Conservation (phyloP, 345 rosid species). For the Gossypium herbaceum region DNA sequence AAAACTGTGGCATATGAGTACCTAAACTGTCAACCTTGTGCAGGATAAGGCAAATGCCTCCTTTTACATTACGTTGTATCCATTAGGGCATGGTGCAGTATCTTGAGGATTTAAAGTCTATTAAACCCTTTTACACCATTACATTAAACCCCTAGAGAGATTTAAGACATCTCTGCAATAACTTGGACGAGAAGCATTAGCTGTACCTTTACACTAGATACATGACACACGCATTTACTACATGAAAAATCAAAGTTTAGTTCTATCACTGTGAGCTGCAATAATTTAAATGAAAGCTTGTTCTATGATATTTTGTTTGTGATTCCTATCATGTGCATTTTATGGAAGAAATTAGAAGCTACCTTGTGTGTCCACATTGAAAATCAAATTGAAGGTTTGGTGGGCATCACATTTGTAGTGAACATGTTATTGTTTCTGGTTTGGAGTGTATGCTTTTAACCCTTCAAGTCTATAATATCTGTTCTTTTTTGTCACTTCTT, state of each 20-base stretch:
- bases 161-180: slow-evolving; percentile 8
- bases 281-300: not conserved
- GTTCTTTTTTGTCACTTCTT: slow-evolving; percentile 1
- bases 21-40: not conserved
- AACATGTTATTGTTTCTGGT: not conserved
- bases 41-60: not conserved
- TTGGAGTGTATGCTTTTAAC: not conserved
- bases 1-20: slow-evolving; percentile 4
- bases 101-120: not conserved
- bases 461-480: not conserved
- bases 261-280: not conserved
- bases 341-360: not conserved
- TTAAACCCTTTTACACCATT: not conserved
- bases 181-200: not conserved
- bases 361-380: not conserved
- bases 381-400: not conserved
- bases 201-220: not conserved
- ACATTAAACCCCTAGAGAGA: not conserved
- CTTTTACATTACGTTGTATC: not conserved
- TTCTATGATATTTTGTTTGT: not conserved
- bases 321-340: not conserved
- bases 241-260: not conserved
- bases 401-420: not conserved
- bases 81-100: not conserved
- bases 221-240: not conserved